Conservation (phyloP, 2,329 filamentous ascomycete genomes). For the Plectosphaerella sp. region DNA sequence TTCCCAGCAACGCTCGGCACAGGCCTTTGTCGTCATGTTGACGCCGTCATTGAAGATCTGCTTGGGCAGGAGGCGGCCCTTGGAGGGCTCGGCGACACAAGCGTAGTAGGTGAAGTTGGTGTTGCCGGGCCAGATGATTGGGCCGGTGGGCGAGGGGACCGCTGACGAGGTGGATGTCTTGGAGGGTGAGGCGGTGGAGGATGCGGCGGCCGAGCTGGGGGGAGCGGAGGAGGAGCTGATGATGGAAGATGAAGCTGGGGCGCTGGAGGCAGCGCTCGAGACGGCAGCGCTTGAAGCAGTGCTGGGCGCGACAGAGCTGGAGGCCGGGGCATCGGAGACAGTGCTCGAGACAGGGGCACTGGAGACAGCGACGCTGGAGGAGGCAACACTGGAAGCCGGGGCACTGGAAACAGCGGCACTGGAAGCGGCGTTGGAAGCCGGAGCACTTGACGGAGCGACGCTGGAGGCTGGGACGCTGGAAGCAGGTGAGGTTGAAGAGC, state of each 20-base stretch:
- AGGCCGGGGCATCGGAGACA: background rate
- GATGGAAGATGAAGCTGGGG: background rate
- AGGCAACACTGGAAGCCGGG: background rate
- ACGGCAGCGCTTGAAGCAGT: background rate
- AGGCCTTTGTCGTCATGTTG: conserved; percentile 25
- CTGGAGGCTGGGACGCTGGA: no score
- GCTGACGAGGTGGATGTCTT: conserved; percentile 6
- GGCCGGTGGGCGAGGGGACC: conserved; percentile 14
- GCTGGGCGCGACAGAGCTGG: background rate
- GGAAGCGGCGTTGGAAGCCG: background rate
- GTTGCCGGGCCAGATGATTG: conserved; percentile 23
- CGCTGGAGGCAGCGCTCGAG: background rate
- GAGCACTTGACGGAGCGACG: no score
- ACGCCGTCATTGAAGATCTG: conserved; percentile 21
- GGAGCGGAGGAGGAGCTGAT: background rate
- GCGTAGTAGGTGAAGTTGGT: conserved; percentile 29
- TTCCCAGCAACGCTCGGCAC: conserved; percentile 22
- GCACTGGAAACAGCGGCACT: background rate
- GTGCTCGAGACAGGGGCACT: background rate
- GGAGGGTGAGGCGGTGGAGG: background rate
- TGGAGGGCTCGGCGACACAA: conserved; percentile 24
- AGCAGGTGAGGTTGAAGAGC: background rate
- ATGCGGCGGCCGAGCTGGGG: background rate
- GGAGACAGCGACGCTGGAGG: background rate
- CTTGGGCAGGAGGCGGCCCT: conserved; percentile 20